Evolutionary conservation across 2,329 filamentous ascomycete species (phyloP), one percentile per base, ranked within the genome.

Genomic region (Epichloe sp.): DNA sequence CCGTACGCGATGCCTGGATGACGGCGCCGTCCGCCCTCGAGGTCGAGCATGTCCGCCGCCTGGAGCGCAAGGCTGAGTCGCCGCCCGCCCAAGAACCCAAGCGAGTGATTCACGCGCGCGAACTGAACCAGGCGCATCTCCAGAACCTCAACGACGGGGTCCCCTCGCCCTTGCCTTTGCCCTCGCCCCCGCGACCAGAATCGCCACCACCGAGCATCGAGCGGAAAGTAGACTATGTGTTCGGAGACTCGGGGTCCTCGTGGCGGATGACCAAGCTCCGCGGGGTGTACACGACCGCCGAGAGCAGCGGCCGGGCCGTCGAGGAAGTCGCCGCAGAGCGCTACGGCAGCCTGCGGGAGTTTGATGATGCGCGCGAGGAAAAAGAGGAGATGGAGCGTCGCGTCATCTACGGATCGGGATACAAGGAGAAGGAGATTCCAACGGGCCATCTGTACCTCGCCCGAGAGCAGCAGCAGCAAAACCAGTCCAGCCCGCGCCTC

Each of bases 241-340:
- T 98, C 66, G 93, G 94, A 17, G 93, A 98, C 64, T 71, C 79
- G 6, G 91, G 93, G 0, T 91, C 90, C 14, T 80, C 88, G 59
- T 98, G 94, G 93, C 83, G 94, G 47, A 95, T 98, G 90, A 95
- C 85, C 5, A 96, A 90, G 66, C 78, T 98, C 35, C 89, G 86
- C 57, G 85, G 82, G 11, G 87, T 95, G 2, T 95, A 95, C 65
- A 78, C 80, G 26, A 78, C 83, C 50, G 88, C 89, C 0, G 77
- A 94, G 58, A 83, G 93, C 59, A 82, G 74, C 0, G 83, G 82
- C 0, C 76, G 76, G n/a, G 60, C 79, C 0, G 75, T 94, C 0
- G 91, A 97, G 6, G 87, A 95, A 1, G 73, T 97, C 47, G 93
- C 90, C 0, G 60, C 86, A 38, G 86, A 95, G 58, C 78, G 88